These are phyloP conservation scores for Sergeia podlipaevii DNA, from an alignment of 208 protist genomes.

Conservation along the genomic window DNA sequence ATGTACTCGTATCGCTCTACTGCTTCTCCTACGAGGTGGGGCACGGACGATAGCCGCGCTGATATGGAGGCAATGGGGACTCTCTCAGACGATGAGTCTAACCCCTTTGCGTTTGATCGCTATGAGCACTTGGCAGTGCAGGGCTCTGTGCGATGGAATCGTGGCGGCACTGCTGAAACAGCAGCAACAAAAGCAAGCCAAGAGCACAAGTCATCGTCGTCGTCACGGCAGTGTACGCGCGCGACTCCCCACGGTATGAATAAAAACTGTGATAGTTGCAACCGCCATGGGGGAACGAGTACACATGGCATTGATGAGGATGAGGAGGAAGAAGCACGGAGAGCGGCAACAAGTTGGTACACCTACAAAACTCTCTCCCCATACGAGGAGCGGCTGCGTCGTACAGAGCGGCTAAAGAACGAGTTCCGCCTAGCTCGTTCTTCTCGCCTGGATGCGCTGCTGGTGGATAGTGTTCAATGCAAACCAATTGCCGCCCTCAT, in stretches of 20 bases:
- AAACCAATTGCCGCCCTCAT: constrained; percentile 57
- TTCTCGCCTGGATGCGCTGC: constrained; percentile 49
- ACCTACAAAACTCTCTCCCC: constrained; percentile 14
- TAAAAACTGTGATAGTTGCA: too few relatives aligned
- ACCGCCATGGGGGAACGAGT: too few relatives aligned
- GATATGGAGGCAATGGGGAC: constrained; percentile 2
- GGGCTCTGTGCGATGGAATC: constrained; percentile 43
- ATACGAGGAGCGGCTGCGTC: constrained; percentile 46
- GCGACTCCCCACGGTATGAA: too few relatives aligned
- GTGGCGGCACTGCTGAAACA: constrained; percentile 22
- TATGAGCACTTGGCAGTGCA: constrained; percentile 39
- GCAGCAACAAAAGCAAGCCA: too few relatives aligned
- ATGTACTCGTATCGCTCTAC: not conserved
- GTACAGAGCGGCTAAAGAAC: constrained; percentile 58
- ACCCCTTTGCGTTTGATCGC: constrained; percentile 25
- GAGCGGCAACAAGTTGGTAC: not conserved
- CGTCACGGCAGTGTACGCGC: not conserved
- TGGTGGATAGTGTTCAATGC: constrained; percentile 38
- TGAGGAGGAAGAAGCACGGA: not conserved
- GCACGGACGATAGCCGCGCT: not conserved
- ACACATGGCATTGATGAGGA: not conserved
- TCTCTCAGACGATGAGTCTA: constrained; percentile 13
- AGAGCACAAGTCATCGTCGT: not conserved
- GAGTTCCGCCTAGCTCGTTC: constrained; percentile 64
- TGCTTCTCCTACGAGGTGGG: constrained; percentile 9